These are phyloP conservation scores for Ploettnerulaceae sp. DNA, from an alignment of 2,329 filamentous ascomycete species.

Conservation along the genomic window DNA sequence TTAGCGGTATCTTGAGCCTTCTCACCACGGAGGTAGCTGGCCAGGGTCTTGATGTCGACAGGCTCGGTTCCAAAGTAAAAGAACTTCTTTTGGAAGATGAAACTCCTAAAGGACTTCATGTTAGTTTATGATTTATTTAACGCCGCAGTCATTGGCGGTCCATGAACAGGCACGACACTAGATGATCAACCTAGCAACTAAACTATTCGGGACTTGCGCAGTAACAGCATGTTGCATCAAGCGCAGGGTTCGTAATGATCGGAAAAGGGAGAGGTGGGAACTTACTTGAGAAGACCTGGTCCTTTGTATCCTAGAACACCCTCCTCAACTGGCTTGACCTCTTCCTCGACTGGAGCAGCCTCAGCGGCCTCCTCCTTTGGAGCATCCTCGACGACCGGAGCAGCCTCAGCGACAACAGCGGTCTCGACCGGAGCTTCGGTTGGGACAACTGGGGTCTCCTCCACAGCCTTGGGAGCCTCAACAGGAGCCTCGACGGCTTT, in stretches of 20 bases:
- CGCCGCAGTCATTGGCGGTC: background rate
- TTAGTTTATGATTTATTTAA: background rate
- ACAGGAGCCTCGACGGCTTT: conserved; percentile 17
- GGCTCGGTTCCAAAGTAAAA: conserved; percentile 80
- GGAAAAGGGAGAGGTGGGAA: conserved; percentile 10
- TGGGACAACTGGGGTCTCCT: conserved; percentile 34
- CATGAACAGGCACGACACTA: too few relatives aligned
- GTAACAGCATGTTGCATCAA: background rate
- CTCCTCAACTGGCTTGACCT: conserved; percentile 51
- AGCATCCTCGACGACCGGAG: conserved; percentile 15
- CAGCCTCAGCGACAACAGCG: conserved; percentile 38
- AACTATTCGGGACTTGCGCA: too few relatives aligned
- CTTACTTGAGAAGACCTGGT: conserved; percentile 77
- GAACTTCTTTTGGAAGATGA: conserved; percentile 84
- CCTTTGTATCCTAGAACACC: conserved; percentile 87
- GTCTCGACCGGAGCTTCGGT: conserved; percentile 24
- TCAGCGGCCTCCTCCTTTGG: conserved; percentile 58
- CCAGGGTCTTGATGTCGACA: conserved; percentile 68
- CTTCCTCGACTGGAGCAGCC: conserved; percentile 46
- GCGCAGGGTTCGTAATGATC: too few relatives aligned
- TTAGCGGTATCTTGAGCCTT: conserved; percentile 71
- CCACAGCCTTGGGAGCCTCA: conserved; percentile 59
- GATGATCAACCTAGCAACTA: too few relatives aligned
- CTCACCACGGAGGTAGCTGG: conserved; percentile 78
- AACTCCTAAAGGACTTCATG: conserved; percentile 54